phyloP scores from a whole-genome alignment of 768 basidiomycete species.

The Steccherinum ochraceum region DNA sequence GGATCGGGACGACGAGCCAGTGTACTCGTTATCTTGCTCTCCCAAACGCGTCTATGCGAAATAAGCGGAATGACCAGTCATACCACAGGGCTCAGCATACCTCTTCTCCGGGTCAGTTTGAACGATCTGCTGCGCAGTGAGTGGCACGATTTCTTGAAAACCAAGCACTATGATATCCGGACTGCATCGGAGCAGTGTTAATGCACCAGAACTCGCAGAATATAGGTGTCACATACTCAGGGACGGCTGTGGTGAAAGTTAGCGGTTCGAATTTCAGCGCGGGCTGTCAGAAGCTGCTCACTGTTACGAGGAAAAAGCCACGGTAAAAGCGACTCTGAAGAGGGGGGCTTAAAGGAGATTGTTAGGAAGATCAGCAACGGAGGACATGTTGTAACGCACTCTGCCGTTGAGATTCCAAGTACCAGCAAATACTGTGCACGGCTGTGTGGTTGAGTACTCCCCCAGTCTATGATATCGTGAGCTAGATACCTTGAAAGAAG shows the following conservation, averaged over 20 bases:
- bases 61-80: neutral
- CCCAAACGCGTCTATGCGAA: constrained; percentile 74
- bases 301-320: constrained; percentile 88
- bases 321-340: constrained; percentile 77
- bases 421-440: constrained; percentile 76
- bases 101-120: constrained; percentile 93
- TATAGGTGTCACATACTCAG: constrained; percentile 38
- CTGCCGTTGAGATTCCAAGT: constrained; percentile 96
- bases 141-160: constrained; percentile 96
- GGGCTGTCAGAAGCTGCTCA: constrained; percentile 31
- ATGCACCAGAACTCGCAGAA: neutral
- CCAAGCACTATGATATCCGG: constrained; percentile 89
- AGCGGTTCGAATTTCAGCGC: neutral
- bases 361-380: constrained; percentile 8
- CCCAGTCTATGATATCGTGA: constrained; percentile 38
- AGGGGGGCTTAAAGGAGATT: constrained; percentile 45
- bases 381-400: constrained; percentile 51
- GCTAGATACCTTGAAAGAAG: neutral
- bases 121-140: constrained; percentile 96
- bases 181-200: constrained; percentile 29
- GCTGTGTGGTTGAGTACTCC: constrained; percentile 79
- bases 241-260: constrained; percentile 21
- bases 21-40: constrained; percentile 71
- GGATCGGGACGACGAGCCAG: constrained; percentile 66
- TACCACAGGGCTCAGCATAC: too few relatives aligned